Evolutionary conservation across 2,329 filamentous ascomycete species (phyloP).

Genomic region (Fusarium lateritium): DNA sequence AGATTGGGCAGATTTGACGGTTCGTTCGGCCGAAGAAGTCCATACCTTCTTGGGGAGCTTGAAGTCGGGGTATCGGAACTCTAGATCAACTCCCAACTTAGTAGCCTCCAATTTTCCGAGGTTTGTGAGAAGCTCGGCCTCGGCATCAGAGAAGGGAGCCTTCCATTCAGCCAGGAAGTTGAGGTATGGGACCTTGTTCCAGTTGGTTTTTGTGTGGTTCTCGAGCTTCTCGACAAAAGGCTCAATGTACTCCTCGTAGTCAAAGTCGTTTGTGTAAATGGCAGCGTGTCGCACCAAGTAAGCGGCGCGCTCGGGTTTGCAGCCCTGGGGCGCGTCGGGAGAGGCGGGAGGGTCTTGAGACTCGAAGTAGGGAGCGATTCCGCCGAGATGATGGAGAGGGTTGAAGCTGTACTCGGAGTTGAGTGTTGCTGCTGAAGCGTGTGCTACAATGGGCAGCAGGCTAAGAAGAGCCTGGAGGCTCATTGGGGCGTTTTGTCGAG

Average conservation of each 20-base stretch:
- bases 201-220: constrained; percentile 69
- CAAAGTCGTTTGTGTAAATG: constrained; percentile 72
- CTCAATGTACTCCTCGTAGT: constrained; percentile 70
- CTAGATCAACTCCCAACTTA: constrained; percentile 70
- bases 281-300: constrained; percentile 73
- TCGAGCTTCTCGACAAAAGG: constrained; percentile 71
- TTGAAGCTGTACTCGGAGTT: constrained; percentile 67
- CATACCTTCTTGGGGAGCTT: constrained; percentile 69
- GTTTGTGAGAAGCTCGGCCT: constrained; percentile 72
- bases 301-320: constrained; percentile 65
- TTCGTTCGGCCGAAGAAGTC: constrained; percentile 75
- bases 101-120: constrained; percentile 73
- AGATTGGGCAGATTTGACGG: constrained; percentile 69
- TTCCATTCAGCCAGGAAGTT: constrained; percentile 71
- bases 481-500: constrained; percentile 13
- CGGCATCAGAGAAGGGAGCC: constrained; percentile 69
- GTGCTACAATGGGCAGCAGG: constrained; percentile 22
- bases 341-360: constrained; percentile 61
- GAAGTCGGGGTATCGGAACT: constrained; percentile 70
- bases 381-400: constrained; percentile 67
- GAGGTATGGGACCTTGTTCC: constrained; percentile 68
- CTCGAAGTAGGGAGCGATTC: constrained; percentile 72
- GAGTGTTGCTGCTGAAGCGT: constrained; percentile 47
- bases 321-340: constrained; percentile 62
- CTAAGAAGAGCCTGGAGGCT: constrained; percentile 20